A percentile compares a stretch with the other conserved stretches of the same genome.
phyloP scores from a whole-genome alignment of 2,329 filamentous ascomycete genomes.

The Purpureocillium takamizusanense region DNA sequence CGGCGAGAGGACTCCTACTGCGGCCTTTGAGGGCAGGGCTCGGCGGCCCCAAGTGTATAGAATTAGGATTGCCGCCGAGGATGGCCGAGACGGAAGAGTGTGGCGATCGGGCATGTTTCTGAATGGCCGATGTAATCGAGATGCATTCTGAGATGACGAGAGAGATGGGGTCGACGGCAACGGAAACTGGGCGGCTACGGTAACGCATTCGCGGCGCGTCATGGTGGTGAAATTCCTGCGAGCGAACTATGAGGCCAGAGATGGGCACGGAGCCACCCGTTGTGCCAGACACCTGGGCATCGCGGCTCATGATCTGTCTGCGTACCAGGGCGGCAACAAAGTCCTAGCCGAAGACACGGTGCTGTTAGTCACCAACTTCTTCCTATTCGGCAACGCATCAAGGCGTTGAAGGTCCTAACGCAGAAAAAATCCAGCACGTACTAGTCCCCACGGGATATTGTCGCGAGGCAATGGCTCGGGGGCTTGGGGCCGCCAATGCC shows the following conservation, averaged over 20 bases:
- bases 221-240: conserved; percentile 3
- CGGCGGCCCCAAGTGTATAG: conserved; percentile 42
- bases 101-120: conserved; percentile 92
- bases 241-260: conserved; percentile 1
- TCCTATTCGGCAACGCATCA: too few relatives aligned
- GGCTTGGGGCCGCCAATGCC: too few relatives aligned
- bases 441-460: too few relatives aligned
- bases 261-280: conserved; percentile 15
- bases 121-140: conserved; percentile 94
- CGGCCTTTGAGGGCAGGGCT: conserved; percentile 29
- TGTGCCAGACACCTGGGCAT: conserved; percentile 16
- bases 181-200: conserved; percentile 56
- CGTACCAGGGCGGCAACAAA: background rate
- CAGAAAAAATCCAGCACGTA: too few relatives aligned
- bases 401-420: too few relatives aligned
- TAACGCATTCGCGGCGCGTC: conserved; percentile 45
- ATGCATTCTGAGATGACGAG: conserved; percentile 98
- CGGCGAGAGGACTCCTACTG: conserved; percentile 29
- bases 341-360: too few relatives aligned
- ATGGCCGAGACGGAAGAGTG: conserved; percentile 96
- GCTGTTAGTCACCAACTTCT: too few relatives aligned
- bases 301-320: conserved; percentile 20
- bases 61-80: conserved; percentile 64
- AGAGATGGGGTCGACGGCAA: conserved; percentile 83
- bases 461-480: too few relatives aligned